Percentiles rank a stretch among this genome's conserved stretches.
These are phyloP conservation scores for Volvox reticuliferus DNA, from an alignment of 139 green algal species.

Conservation along the genomic window DNA sequence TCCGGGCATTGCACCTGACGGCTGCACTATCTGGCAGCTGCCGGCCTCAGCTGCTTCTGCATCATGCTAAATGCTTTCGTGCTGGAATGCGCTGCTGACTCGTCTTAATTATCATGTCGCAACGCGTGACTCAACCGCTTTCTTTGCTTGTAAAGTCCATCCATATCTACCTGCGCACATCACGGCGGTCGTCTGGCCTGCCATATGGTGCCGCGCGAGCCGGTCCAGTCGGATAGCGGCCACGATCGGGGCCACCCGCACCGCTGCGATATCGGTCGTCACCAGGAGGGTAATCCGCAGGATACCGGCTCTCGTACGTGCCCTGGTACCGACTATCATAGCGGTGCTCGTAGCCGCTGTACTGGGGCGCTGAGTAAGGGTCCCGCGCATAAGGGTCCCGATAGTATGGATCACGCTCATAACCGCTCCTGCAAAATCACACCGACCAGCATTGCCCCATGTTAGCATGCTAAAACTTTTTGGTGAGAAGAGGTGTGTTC, in stretches of 20 bases:
- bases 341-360: background rate
- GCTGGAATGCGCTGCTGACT: background rate
- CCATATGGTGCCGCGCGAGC: slow-evolving; percentile 18
- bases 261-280: slow-evolving; percentile 24
- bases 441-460: no score
- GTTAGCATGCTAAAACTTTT: no score
- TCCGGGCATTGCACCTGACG: background rate
- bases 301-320: slow-evolving; percentile 40
- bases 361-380: slow-evolving; percentile 8
- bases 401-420: slow-evolving; percentile 49
- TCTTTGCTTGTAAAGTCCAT: no score
- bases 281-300: slow-evolving; percentile 23
- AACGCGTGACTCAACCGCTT: no score
- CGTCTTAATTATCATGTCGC: background rate
- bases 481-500: no score
- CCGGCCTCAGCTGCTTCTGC: background rate
- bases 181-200: slow-evolving; percentile 29
- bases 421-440: background rate
- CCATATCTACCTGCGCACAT: slow-evolving; percentile 36
- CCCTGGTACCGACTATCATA: slow-evolving; percentile 18
- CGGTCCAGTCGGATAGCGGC: slow-evolving; percentile 13
- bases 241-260: slow-evolving; percentile 37
- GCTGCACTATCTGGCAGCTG: slow-evolving; percentile 4
- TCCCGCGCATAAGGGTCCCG: slow-evolving; percentile 46
- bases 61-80: background rate